Evolutionary conservation across 495 filamentous ascomycete genomes (phyloP).

Genomic region (Daldinia loculata): DNA sequence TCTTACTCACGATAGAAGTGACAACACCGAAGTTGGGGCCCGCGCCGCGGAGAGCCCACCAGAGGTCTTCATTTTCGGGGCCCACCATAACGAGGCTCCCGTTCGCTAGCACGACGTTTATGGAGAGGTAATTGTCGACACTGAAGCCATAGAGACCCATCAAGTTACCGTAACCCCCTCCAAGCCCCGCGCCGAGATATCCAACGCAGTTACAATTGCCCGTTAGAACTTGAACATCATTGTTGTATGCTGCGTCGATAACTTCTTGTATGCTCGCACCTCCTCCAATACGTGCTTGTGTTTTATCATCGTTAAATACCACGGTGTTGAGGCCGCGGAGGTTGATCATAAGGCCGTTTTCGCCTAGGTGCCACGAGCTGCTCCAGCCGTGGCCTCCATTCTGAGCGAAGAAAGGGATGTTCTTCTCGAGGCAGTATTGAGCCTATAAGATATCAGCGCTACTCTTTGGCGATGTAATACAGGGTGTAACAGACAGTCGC

Average conservation of each 20-base stretch:
- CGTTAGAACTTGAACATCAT: slow-evolving; percentile 33
- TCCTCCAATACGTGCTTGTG: slow-evolving; percentile 14
- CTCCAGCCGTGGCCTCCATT: slow-evolving; percentile 23
- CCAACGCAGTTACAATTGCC: slow-evolving; percentile 53
- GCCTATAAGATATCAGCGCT: slow-evolving; percentile 5
- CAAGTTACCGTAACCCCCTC: slow-evolving; percentile 46
- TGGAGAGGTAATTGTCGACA: slow-evolving; percentile 39
- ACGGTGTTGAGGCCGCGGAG: slow-evolving; percentile 10
- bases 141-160: slow-evolving; percentile 18
- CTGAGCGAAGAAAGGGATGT: slow-evolving; percentile 20
- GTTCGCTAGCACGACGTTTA: slow-evolving; percentile 50
- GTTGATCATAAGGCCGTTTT: slow-evolving; percentile 21
- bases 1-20: slow-evolving; percentile 49
- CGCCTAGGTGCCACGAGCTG: slow-evolving; percentile 1
- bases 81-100: slow-evolving; percentile 46
- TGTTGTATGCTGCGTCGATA: slow-evolving; percentile 6
- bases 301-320: slow-evolving; percentile 4
- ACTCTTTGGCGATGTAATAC: not conserved
- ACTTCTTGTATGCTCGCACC: slow-evolving; percentile 7
- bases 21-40: slow-evolving; percentile 63
- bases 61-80: slow-evolving; percentile 47
- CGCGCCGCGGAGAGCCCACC: slow-evolving; percentile 55
- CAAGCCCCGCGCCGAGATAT: slow-evolving; percentile 58
- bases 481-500: slow-evolving; percentile 1
- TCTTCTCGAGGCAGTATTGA: slow-evolving; percentile 4